Evolutionary conservation across 164 flowering plant species (phyloP), one percentile per base, ranked within the genome.

Genomic region (Nymphaea thermarum): DNA sequence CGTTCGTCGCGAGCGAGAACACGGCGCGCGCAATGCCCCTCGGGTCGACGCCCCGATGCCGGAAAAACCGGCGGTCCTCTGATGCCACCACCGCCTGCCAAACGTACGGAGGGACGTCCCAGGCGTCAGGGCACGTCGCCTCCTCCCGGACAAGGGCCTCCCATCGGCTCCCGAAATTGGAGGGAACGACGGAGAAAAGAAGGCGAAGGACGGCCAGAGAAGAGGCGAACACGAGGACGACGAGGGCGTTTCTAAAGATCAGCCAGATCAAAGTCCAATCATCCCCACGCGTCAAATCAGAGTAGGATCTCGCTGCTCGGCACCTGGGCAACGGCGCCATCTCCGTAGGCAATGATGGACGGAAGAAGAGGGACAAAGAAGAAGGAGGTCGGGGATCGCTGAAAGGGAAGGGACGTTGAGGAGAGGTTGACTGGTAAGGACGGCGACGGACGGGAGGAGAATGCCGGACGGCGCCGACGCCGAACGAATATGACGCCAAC

Each of bases 21-120:
- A 75, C 75, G 0, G 85, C 84, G 0, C 85, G 80, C 47, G 76
- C 73, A 44, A 80, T 67, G 17, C 83, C 82, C 42, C 79, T 67
- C 42, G 74, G 82, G 67, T 82, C 85, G 57, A 82, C 65, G 41
- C 84, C 81, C 44, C 67, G 73, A 73, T 84, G 85, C 43, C 63
- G 63, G 66, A 80, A 84, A 71, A 84, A 83, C 2, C 82, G 70
- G 18, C 76, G 75, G 53, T 83, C 83, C 64, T 82, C 82, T 43
- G 73, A 82, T 43, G 85, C 83, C 10, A 80, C 79, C 43, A 81
- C 72, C 8, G 78, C 81, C 66, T 73, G 75, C 74, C 74, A 74
- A 45, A 80, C 45, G 75, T 83, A 79, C 5, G 76, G 61, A 55
- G 82, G 81, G 68, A 76, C 75, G 16, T 55, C 62, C 16, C 68